These are phyloP conservation scores for Sporormia fimetaria DNA, from an alignment of 495 filamentous ascomycete species.

Conservation along the genomic window DNA sequence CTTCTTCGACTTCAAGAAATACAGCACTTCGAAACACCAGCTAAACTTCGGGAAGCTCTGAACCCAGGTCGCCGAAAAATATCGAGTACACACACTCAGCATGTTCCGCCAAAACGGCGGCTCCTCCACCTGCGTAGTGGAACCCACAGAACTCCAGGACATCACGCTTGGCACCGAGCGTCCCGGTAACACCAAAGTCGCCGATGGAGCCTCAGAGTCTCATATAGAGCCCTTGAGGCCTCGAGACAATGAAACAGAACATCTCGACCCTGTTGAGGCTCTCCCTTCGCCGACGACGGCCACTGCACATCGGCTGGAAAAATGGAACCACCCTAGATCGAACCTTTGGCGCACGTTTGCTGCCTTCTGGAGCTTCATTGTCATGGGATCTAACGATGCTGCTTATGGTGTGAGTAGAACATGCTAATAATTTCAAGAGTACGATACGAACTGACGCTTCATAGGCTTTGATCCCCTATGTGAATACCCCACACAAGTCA, in stretches of 20 bases:
- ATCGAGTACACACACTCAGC: too few species aligned
- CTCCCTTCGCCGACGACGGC: conserved; percentile 34
- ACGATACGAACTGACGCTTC: neutral
- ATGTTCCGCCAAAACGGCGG: conserved; percentile 21
- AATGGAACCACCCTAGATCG: conserved; percentile 58
- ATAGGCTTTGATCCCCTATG: conserved; percentile 51
- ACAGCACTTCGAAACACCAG: too few species aligned
- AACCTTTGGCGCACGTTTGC: conserved; percentile 56
- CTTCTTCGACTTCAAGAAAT: too few species aligned
- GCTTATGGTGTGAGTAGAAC: conserved; percentile 55
- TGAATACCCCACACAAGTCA: conserved; percentile 5
- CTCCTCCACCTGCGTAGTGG: conserved; percentile 25
- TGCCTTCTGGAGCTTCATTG: conserved; percentile 62
- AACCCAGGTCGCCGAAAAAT: too few species aligned
- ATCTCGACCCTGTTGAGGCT: conserved; percentile 30
- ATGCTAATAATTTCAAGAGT: neutral
- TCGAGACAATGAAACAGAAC: neutral
- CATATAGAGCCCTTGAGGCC: conserved; percentile 3
- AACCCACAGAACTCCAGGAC: conserved; percentile 17
- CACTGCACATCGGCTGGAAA: conserved; percentile 29
- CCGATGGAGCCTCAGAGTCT: conserved; percentile 1
- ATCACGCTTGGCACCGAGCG: conserved; percentile 6
- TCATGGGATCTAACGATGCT: conserved; percentile 75
- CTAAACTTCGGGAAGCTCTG: too few species aligned
- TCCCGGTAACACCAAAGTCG: conserved; percentile 2